Percentiles rank a stretch among this genome's conserved stretches.
phyloP scores from a whole-genome alignment of 2,329 filamentous ascomycete species.

The Aureobasidium subglaciale region DNA sequence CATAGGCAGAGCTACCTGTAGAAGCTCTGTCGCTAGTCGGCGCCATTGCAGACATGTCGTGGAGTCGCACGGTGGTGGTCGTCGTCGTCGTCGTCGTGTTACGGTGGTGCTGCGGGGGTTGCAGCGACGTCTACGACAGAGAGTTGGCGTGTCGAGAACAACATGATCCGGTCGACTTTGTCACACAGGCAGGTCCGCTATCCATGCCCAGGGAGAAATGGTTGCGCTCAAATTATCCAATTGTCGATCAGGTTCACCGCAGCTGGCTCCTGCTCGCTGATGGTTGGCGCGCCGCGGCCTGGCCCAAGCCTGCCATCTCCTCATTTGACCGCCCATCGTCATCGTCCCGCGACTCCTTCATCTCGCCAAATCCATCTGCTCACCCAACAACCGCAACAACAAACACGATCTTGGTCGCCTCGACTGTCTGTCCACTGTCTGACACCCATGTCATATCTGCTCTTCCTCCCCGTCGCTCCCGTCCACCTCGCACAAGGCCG shows the following conservation, averaged over 20 bases:
- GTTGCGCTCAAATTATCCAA: too few species aligned
- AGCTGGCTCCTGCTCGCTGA: not conserved
- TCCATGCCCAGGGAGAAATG: not conserved
- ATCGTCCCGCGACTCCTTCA: not conserved
- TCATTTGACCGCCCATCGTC: not conserved
- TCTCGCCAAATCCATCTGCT: not conserved
- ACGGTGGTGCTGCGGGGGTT: not conserved
- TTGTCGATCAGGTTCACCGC: too few species aligned
- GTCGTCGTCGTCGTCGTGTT: constrained; percentile 1
- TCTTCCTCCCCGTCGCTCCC: too few species aligned
- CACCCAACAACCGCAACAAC: not conserved
- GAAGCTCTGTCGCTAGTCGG: constrained; percentile 12
- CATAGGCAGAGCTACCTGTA: not conserved
- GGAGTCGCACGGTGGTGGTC: too few species aligned
- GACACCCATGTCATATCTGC: not conserved
- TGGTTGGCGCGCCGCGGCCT: too few species aligned
- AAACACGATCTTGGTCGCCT: not conserved
- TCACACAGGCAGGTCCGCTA: not conserved
- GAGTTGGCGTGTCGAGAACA: not conserved
- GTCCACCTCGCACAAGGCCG: too few species aligned
- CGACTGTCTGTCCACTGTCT: not conserved
- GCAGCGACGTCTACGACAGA: not conserved
- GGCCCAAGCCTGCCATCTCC: not conserved
- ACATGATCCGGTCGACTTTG: not conserved
- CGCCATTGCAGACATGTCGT: not conserved